Evolutionary conservation across 1,284 basidiomycete species (phyloP), one percentile per base, ranked within the genome.

Genomic region (Heterobasidion parviporum): DNA sequence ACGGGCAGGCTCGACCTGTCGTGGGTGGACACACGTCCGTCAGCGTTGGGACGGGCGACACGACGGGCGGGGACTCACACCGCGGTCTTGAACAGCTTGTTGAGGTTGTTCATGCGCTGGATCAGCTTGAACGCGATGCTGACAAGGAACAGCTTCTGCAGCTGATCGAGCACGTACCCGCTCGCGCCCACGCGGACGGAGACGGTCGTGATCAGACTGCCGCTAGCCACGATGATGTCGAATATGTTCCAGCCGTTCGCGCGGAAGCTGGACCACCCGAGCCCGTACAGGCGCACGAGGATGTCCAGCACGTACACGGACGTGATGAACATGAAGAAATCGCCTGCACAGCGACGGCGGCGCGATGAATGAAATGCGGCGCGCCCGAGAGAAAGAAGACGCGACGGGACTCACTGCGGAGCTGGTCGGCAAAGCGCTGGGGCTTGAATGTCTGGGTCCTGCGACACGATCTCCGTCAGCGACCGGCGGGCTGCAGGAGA

Each of bases 51-150:
- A 54, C 48, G 43, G 54, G 26, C 58, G 15, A 56, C 36, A 52
- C 26, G 26, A 26, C 4, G 20, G 41, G 49, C 2, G 18, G 7
- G 34, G 7, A 77, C 92, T 61, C 74, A 94, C 91, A 92, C 81
- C 1, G 93, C 92, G 7, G 94, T 98, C 73, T 98, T 98, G 82
- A 98, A 98, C 16, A 99, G 77, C 72, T 97, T 93, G 65, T 98
- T 98, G 57, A 99, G 76, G 60, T 84, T 86, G 65, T 94, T 88
- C 59, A 87, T 89, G 53, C 91, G 82, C 67, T 98, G 93, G 1
- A 98, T 92, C 20, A 99, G 80, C 72, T 99, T 99, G 78, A 98
- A 88, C 0, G 92, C 87, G 53, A 98, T 91, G 60, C 87, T 87
- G 60, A 96, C 93, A 48, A 99, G 78, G 73, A 99, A 98, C 10